These are phyloP conservation scores for Coemansia sp. DNA, from an alignment of 192 early-diverging fungal species.

Conservation along the genomic window DNA sequence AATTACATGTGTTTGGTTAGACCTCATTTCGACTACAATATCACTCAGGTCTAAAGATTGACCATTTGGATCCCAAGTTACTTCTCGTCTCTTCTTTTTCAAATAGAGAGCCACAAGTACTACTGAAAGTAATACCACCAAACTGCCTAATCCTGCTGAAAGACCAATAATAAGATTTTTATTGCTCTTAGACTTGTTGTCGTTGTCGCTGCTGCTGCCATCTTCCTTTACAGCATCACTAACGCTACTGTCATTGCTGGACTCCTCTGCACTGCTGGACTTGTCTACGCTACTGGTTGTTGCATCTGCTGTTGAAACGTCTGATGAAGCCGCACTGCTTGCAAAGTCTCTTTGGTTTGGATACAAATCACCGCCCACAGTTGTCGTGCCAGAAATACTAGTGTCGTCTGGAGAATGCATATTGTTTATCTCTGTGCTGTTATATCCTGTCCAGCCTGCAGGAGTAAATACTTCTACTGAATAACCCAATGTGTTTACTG, in stretches of 20 bases:
- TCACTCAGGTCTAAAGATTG: background rate
- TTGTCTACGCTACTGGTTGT: background rate
- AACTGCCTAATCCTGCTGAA: background rate
- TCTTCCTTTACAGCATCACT: background rate
- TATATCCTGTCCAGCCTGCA: background rate
- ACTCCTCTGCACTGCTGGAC: background rate
- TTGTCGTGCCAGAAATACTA: background rate
- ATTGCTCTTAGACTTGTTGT: background rate
- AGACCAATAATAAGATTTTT: background rate
- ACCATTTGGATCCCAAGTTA: background rate
- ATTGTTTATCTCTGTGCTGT: background rate
- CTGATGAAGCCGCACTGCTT: background rate
- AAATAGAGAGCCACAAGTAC: background rate
- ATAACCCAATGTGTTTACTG: background rate
- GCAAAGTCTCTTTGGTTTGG: background rate
- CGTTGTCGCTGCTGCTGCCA: background rate
- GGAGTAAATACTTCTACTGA: background rate
- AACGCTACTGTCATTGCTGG: background rate
- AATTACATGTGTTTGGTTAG: background rate
- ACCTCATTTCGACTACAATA: background rate
- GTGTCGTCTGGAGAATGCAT: background rate
- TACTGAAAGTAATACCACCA: background rate
- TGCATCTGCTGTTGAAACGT: background rate
- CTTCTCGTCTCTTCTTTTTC: background rate
- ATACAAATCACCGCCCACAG: background rate